Evolutionary conservation across 805 yeast species (phyloP).

Genomic region (Candida golubevii): DNA sequence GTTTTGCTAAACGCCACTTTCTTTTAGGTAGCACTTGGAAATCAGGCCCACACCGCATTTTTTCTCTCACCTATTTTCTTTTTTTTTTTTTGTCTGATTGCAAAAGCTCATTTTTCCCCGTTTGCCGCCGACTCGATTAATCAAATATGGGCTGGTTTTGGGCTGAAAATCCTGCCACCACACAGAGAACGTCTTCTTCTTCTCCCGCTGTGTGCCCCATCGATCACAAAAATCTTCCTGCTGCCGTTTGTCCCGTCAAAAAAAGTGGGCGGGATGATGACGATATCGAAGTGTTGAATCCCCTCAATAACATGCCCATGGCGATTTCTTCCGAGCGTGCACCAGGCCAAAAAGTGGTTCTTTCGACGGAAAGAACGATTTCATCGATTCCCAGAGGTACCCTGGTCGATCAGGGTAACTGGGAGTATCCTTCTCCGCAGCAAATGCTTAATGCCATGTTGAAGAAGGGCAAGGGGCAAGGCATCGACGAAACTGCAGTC

Average conservation of each 20-base stretch:
- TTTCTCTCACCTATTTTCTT: no score
- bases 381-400: conserved; percentile 87
- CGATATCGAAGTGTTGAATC: conserved; percentile 50
- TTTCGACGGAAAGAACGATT: conserved; percentile 79
- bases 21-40: no score
- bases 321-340: conserved; percentile 59
- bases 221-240: conserved; percentile 10
- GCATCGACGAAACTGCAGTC: conserved; percentile 91
- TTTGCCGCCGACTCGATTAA: neutral
- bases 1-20: no score
- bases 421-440: conserved; percentile 99
- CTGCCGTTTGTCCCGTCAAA: conserved; percentile 17
- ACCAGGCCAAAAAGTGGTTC: conserved; percentile 73
- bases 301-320: conserved; percentile 86
- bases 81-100: no score
- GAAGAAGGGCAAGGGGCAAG: conserved; percentile 84
- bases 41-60: no score
- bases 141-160: conserved; percentile 86
- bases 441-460: conserved; percentile 99
- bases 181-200: neutral
- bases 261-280: conserved; percentile 4
- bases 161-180: conserved; percentile 44
- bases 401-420: conserved; percentile 58
- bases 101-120: no score
- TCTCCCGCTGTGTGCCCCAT: conserved; percentile 17